phyloP scores from a whole-genome alignment of 1,139 yeast species.

The Pichia sp. region DNA sequence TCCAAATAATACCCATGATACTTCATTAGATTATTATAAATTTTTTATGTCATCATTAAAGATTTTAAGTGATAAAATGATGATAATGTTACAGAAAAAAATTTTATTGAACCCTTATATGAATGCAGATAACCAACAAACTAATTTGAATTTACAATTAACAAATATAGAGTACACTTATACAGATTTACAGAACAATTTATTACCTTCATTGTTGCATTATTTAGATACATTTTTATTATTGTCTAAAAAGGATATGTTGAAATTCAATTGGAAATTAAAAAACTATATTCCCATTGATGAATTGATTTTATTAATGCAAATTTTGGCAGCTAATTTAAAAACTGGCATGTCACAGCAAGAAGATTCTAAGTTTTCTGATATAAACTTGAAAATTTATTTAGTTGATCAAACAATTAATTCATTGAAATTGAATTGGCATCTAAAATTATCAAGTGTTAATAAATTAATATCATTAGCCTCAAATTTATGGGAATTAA shows the following conservation, averaged over 20 bases:
- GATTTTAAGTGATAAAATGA: constrained; percentile 49
- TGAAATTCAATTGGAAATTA: constrained; percentile 51
- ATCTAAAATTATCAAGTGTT: constrained; percentile 20
- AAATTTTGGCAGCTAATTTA: constrained; percentile 48
- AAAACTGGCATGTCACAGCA: constrained; percentile 32
- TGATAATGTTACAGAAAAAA: constrained; percentile 50
- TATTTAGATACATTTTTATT: constrained; percentile 49
- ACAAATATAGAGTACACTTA: constrained; percentile 36
- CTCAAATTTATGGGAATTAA: constrained; percentile 21
- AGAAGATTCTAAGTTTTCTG: constrained; percentile 8
- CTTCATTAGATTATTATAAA: constrained; percentile 31
- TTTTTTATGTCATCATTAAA: constrained; percentile 45
- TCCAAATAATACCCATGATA: neutral
- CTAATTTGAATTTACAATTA: constrained; percentile 32
- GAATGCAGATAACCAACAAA: constrained; percentile 28
- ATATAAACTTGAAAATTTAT: constrained; percentile 21
- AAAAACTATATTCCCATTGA: constrained; percentile 55
- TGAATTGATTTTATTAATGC: constrained; percentile 48
- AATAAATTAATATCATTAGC: constrained; percentile 20
- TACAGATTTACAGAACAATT: constrained; percentile 45
- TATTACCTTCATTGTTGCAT: constrained; percentile 52
- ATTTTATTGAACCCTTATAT: constrained; percentile 31
- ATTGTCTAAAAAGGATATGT: constrained; percentile 32
- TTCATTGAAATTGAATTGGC: constrained; percentile 21
- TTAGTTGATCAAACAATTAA: constrained; percentile 20